These are phyloP conservation scores for Symmetrospora coprosmae DNA, from an alignment of 768 basidiomycete species.

Conservation along the genomic window DNA sequence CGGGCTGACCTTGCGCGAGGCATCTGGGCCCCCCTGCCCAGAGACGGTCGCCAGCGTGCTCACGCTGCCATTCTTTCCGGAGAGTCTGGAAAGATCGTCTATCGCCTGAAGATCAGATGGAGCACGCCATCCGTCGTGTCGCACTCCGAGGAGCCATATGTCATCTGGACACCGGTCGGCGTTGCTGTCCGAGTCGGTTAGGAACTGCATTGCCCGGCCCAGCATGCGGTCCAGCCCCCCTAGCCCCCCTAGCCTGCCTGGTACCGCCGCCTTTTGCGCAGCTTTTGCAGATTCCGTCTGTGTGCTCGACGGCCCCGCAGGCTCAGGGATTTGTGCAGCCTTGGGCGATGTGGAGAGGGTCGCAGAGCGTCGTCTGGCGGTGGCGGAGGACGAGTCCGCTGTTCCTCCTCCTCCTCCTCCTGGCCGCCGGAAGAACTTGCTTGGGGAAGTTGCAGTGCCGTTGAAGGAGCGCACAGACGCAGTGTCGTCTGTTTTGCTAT, in stretches of 20 bases:
- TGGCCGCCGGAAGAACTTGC: background rate
- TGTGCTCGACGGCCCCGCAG: no score
- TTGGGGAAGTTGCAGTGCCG: background rate
- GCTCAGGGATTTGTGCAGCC: no score
- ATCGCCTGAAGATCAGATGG: conserved; percentile 24
- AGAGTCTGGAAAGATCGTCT: background rate
- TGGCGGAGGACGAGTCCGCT: no score
- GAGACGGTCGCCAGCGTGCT: no score
- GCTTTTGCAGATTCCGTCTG: no score
- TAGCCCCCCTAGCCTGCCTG: no score
- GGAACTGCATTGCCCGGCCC: conserved; percentile 71
- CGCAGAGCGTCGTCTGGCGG: no score
- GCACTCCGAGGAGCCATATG: conserved; percentile 79
- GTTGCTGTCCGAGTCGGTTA: conserved; percentile 76
- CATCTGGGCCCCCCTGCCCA: no score
- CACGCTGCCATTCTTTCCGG: conserved; percentile 14
- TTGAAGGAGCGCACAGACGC: background rate
- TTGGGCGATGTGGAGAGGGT: no score
- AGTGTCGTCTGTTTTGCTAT: background rate
- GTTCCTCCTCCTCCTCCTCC: no score
- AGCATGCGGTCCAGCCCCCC: conserved; percentile 51
- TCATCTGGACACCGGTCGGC: conserved; percentile 68
- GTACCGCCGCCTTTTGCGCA: no score
- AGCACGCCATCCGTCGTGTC: conserved; percentile 59
- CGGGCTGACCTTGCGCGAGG: conserved; percentile 14